Evolutionary conservation across 306 rosid genomes (phyloP), one percentile per base, ranked within the genome.

Genomic region (Prunus padus): DNA sequence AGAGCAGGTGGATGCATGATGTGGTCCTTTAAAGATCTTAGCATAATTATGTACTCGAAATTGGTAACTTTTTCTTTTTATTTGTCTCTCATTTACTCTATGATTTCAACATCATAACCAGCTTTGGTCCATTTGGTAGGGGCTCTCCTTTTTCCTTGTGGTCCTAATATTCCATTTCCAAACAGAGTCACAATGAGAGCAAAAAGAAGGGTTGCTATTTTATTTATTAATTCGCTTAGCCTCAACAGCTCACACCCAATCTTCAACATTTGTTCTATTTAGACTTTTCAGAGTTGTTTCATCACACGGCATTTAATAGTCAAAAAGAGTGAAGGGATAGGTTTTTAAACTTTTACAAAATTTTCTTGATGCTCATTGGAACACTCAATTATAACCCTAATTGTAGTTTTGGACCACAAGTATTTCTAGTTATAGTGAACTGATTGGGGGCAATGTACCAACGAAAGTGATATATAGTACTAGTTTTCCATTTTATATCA

Each of bases 301-400:
- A 40, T 30, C 76, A 20, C 80, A 80, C 80, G 83, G 67, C 83
- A 75, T 56, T 68, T 11, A 13, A 18, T 2, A 19, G 31, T 47
- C 42, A 47, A 26, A 46, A 40, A 45, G n/a, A 59, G 71, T 47
- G 31, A 45, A 10, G 4, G 56, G 11, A 12, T 4, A 51, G 67
- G 51, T 13, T 3, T 3, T 52, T 18, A 12, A 28, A 15, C 62
- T 46, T 63, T 8, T 28, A 11, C 16, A 23, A 19, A 8, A 40
- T 25, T 22, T 68, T 5, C 40, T 30, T n/a, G 10, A 16, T 8
- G 12, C 37, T 33, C 47, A 67, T 67, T 25, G 67, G 59, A 5
- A 4, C 26, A 28, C 49, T 49, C 11, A 23, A 65, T 40, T 22
- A n/a, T 22, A 51, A 26, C 15, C 28, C 60, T 16, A 19, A 42